Base-by-base conservation (phyloP, 768 basidiomycete species). In the Tricholoma terreum region DNA sequence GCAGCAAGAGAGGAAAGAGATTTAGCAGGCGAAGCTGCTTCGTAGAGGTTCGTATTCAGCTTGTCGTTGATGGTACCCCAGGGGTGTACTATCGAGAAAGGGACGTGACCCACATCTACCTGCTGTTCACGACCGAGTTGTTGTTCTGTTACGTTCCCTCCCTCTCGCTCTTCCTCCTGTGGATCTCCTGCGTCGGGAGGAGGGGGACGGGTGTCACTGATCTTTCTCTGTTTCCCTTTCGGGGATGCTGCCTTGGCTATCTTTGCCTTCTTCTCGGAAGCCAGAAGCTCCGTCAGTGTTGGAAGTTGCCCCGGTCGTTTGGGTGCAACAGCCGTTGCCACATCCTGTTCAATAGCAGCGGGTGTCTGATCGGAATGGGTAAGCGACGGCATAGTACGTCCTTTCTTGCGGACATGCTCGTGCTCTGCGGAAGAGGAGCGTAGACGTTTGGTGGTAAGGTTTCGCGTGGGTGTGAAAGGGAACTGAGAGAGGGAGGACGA, bases 271-370 rank as follows among this genome's bases (percentile, higher is more conserved):
- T 74, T 75, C 19, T 77, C 71, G 19, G 78, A 77, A 1, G 78
- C 79, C 1, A 81, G 69, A 11, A 82, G 74, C 46, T 78, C 78
- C 1, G 72, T 77, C 31, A 78, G 66, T 9, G 71, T 78, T 11
- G 75, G 80, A 45, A 77, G 52, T 12, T 61, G 57, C 8, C 56
- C 57, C 21, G 36, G 38, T 54, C 65, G 66, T 43, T 68, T 64
- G 2, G 67, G 67, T 10, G 67, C 62, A 11, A 71, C 69, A 2
- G 66, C 66, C 8, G 55, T 55, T 4, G 67, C 64, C 12, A 72
- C 60, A 27, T 27, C 24, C 24, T 27, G 2, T 27, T 27, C 24
- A 6, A 27, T 27, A 27, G 24, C 6, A 27, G n/a, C n/a, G n/a
- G 24, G 24, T 27, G 6, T 27, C 24, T 27, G 3, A 6, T 2